A percentile compares a stretch with the other conserved stretches of the same genome.
phyloP scores from a whole-genome alignment of 2,329 filamentous ascomycete genomes.

The Diaporthe sp. region DNA sequence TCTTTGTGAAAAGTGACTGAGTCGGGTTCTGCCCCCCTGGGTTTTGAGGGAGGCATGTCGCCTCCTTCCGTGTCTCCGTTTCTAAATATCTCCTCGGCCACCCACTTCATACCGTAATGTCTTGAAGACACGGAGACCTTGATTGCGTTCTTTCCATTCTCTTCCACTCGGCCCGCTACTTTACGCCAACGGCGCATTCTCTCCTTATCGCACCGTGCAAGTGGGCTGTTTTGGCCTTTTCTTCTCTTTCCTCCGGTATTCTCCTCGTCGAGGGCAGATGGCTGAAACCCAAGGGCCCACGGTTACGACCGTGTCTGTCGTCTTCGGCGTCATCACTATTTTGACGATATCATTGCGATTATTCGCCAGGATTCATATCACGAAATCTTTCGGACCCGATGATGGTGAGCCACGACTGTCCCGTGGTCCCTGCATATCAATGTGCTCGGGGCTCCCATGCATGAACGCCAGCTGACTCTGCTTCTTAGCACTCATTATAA shows the following conservation, averaged over 20 bases:
- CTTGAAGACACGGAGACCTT: not conserved
- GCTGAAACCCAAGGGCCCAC: conserved; percentile 30
- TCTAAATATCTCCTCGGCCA: conserved; percentile 17
- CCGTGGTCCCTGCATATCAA: not conserved
- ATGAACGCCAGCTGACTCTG: not conserved
- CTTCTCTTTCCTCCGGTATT: not conserved
- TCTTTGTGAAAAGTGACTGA: conserved; percentile 17
- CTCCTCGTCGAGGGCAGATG: not conserved
- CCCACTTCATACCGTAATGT: conserved; percentile 4
- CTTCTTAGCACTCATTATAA: not conserved
- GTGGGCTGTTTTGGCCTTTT: not conserved
- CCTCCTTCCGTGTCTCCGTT: not conserved
- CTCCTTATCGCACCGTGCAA: conserved; percentile 24
- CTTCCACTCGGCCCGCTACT: not conserved
- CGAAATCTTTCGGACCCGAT: conserved; percentile 11
- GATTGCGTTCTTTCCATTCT: not conserved
- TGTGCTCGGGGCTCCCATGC: not conserved
- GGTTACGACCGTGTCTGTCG: conserved; percentile 30
- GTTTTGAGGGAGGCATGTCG: not conserved
- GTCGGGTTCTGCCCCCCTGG: not conserved
- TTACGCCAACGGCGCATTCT: not conserved
- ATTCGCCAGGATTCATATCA: conserved; percentile 24
- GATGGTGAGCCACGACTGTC: not conserved
- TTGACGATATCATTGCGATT: conserved; percentile 21
- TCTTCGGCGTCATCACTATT: conserved; percentile 33